These are phyloP conservation scores for Globisporangium polare DNA, from an alignment of 352 stramenopile genomes.

Conservation along the genomic window DNA sequence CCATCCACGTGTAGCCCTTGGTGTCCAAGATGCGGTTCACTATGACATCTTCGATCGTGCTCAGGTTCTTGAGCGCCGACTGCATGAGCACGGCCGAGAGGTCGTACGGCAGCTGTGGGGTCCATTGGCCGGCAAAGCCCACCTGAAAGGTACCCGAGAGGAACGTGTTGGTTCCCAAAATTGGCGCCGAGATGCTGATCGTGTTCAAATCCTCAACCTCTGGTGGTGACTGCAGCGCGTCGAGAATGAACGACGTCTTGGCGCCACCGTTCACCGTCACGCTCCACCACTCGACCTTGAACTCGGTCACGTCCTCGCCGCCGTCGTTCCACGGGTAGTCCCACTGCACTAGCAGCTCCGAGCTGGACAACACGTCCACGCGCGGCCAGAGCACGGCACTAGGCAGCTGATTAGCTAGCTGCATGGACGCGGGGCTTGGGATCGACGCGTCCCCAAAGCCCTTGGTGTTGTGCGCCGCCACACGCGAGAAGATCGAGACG, in stretches of 20 bases:
- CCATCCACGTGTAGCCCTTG: slow-evolving; percentile 77
- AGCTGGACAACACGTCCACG: slow-evolving; percentile 50
- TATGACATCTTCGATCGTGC: slow-evolving; percentile 49
- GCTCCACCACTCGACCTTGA: slow-evolving; percentile 74
- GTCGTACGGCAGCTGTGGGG: slow-evolving; percentile 81
- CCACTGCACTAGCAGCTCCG: slow-evolving; percentile 78
- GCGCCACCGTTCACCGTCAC: slow-evolving; percentile 27
- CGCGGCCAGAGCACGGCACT: slow-evolving; percentile 27
- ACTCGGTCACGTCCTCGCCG: slow-evolving; percentile 69
- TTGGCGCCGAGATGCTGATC: slow-evolving; percentile 69
- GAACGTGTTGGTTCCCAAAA: slow-evolving; percentile 31
- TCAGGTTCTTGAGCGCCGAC: slow-evolving; percentile 36
- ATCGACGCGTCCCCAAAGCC: slow-evolving; percentile 40
- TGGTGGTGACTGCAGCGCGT: slow-evolving; percentile 31
- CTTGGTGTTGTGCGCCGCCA: slow-evolving; percentile 52
- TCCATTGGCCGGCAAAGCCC: slow-evolving; percentile 85
- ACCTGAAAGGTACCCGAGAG: slow-evolving; percentile 87
- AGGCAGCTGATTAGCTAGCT: slow-evolving; percentile 50
- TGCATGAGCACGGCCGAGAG: slow-evolving; percentile 82
- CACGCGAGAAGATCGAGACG: slow-evolving; percentile 55
- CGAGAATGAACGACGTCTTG: slow-evolving; percentile 51
- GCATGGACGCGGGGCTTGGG: slow-evolving; percentile 41
- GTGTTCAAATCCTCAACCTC: slow-evolving; percentile 57
- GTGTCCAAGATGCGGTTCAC: slow-evolving; percentile 55
- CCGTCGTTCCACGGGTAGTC: slow-evolving; percentile 58